These are phyloP conservation scores for Metschnikowia continentalis DNA, from an alignment of 805 yeast genomes.

Conservation along the genomic window DNA sequence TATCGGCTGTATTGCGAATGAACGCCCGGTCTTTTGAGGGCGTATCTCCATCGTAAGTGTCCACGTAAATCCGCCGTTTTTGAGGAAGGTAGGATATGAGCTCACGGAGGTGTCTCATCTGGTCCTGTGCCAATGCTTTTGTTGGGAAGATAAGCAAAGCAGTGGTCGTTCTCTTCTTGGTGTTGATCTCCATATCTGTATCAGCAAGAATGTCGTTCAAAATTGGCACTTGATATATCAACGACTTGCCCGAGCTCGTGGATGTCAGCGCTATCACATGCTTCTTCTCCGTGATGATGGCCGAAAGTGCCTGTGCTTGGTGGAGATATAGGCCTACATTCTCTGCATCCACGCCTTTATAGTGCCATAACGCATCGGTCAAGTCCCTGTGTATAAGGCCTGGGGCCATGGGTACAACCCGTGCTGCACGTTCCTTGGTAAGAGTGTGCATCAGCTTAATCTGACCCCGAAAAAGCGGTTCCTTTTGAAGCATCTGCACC, in stretches of 20 bases:
- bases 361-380: slow-evolving; percentile 44
- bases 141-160: slow-evolving; percentile 93
- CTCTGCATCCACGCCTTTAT: slow-evolving; percentile 39
- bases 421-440: slow-evolving; percentile 43
- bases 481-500: slow-evolving; percentile 43
- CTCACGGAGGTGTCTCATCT: slow-evolving; percentile 70
- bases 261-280: slow-evolving; percentile 90
- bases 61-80: slow-evolving; percentile 48
- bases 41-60: slow-evolving; percentile 94
- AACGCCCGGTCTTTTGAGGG: slow-evolving; percentile 48
- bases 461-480: slow-evolving; percentile 58
- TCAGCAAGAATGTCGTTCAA: slow-evolving; percentile 43
- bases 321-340: slow-evolving; percentile 62
- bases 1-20: slow-evolving; percentile 62
- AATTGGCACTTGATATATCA: slow-evolving; percentile 88
- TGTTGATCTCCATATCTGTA: slow-evolving; percentile 32
- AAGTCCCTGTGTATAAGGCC: slow-evolving; percentile 45
- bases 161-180: slow-evolving; percentile 38
- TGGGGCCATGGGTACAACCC: slow-evolving; percentile 39
- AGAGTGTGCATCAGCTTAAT: slow-evolving; percentile 50
- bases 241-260: slow-evolving; percentile 93
- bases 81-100: slow-evolving; percentile 47
- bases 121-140: slow-evolving; percentile 96
- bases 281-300: slow-evolving; percentile 44
- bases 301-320: slow-evolving; percentile 73